phyloP scores from a whole-genome alignment of 2,329 filamentous ascomycete species.

The Diplodia scrobiculata region DNA sequence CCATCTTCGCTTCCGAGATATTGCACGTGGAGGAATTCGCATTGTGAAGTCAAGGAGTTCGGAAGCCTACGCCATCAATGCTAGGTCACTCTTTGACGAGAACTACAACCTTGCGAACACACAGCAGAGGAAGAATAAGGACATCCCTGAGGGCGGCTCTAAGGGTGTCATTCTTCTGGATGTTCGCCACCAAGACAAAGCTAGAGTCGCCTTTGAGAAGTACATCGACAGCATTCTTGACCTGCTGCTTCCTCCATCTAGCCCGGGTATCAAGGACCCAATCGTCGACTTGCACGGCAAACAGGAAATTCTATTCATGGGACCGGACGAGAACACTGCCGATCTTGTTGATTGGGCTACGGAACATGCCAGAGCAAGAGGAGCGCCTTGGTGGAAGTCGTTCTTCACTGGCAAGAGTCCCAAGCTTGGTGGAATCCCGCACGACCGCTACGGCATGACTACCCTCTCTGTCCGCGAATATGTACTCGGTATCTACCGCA shows the following conservation, averaged over 20 bases:
- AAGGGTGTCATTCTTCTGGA: constrained; percentile 97
- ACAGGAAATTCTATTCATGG: constrained; percentile 97
- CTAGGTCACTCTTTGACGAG: constrained; percentile 93
- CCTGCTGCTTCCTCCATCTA: constrained; percentile 82
- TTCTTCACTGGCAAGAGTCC: constrained; percentile 99
- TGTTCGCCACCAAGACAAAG: constrained; percentile 90
- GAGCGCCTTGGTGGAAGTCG: constrained; percentile 98
- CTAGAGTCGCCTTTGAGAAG: constrained; percentile 92
- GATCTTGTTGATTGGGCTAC: constrained; percentile 99
- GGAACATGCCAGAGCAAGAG: constrained; percentile 81
- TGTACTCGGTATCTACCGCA: constrained; percentile 94
- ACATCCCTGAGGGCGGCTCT: constrained; percentile 96
- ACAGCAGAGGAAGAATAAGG: constrained; percentile 99
- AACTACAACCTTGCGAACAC: constrained; percentile 98
- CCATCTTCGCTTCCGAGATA: constrained; percentile 95
- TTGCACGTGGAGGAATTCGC: constrained; percentile 93
- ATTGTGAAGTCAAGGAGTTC: constrained; percentile 98
- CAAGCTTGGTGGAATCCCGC: constrained; percentile 91
- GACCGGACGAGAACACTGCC: constrained; percentile 97
- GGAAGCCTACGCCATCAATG: constrained; percentile 95
- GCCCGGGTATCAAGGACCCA: constrained; percentile 97
- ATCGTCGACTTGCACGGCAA: constrained; percentile 95
- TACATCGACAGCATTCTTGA: constrained; percentile 99
- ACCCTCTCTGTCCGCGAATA: constrained; percentile 95
- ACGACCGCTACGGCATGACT: constrained; percentile 97